phyloP scores from a whole-genome alignment of 257 asterid genomes.

The Solanum lycopersicoides region DNA sequence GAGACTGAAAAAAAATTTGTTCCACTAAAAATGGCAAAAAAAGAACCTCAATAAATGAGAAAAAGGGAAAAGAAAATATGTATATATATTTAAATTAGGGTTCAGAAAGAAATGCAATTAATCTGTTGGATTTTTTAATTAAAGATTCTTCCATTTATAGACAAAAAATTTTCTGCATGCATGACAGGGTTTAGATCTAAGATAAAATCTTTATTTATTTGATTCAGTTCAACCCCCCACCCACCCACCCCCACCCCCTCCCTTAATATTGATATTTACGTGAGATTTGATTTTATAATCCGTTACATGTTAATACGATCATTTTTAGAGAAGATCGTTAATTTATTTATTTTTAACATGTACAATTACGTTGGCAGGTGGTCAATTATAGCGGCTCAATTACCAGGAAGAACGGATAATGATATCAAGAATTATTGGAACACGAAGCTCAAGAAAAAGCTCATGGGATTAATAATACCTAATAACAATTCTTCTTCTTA shows the following conservation, averaged over 20 bases:
- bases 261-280: not conserved
- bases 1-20: not conserved
- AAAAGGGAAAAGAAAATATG: not conserved
- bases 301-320: not conserved
- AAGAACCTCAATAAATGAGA: not conserved
- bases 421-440: slow-evolving; percentile 90
- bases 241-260: no score
- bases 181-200: slow-evolving; percentile 12
- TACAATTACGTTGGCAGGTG: no score
- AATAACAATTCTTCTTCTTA: not conserved
- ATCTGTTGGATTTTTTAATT: not conserved
- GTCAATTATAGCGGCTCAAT: slow-evolving; percentile 73
- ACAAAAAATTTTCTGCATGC: slow-evolving; percentile 37
- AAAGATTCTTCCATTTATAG: slow-evolving; percentile 15
- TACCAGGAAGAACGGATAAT: slow-evolving; percentile 78
- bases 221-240: not conserved
- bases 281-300: not conserved
- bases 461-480: slow-evolving; percentile 24
- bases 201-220: not conserved
- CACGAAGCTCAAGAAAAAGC: slow-evolving; percentile 82
- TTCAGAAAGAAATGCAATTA: not conserved
- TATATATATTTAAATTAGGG: not conserved
- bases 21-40: slow-evolving; percentile 13
- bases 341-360: no score
- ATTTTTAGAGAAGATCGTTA: no score